A percentile compares a stretch with the other conserved stretches of the same genome.
Conservation (phyloP, 805 yeast genomes). For the Metschnikowia continentalis region DNA sequence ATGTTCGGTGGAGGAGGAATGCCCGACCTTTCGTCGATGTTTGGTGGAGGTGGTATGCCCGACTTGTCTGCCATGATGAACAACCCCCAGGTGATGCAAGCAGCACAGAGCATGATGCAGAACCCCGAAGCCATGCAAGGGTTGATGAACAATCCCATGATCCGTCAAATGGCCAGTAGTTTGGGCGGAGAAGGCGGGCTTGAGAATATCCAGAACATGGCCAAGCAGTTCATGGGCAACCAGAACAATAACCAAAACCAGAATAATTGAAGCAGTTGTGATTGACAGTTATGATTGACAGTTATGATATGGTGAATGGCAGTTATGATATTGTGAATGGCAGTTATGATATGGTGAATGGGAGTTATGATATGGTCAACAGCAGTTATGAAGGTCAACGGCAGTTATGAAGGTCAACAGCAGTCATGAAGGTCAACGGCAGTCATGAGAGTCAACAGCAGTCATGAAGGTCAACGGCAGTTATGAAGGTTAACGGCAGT, state of each 20-base stretch:
- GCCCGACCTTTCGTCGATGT: slow-evolving; percentile 45
- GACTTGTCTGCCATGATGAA: slow-evolving; percentile 36
- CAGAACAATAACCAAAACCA: slow-evolving; percentile 2
- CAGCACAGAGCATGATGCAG: slow-evolving; percentile 83
- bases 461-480: too few species aligned
- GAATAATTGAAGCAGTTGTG: background rate
- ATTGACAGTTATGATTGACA: too few species aligned
- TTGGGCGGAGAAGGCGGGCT: slow-evolving; percentile 57
- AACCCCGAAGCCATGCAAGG: slow-evolving; percentile 73
- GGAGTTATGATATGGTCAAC: too few species aligned
- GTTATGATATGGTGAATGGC: too few species aligned
- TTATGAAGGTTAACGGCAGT: too few species aligned
- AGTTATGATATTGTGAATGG: too few species aligned
- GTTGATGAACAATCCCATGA: slow-evolving; percentile 74
- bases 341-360: too few species aligned
- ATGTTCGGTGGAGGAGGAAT: slow-evolving; percentile 72
- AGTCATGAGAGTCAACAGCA: too few species aligned
- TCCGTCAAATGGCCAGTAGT: slow-evolving; percentile 79
- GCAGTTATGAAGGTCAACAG: too few species aligned
- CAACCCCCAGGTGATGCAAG: slow-evolving; percentile 80
- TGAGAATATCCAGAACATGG: slow-evolving; percentile 57
- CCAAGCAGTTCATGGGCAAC: slow-evolving; percentile 65
- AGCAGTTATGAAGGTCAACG: too few species aligned
- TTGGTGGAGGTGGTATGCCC: slow-evolving; percentile 63
- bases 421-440: too few species aligned